Conservation (phyloP, 2,329 filamentous ascomycete species). For the Monilinia vaccinii-corymbosi region DNA sequence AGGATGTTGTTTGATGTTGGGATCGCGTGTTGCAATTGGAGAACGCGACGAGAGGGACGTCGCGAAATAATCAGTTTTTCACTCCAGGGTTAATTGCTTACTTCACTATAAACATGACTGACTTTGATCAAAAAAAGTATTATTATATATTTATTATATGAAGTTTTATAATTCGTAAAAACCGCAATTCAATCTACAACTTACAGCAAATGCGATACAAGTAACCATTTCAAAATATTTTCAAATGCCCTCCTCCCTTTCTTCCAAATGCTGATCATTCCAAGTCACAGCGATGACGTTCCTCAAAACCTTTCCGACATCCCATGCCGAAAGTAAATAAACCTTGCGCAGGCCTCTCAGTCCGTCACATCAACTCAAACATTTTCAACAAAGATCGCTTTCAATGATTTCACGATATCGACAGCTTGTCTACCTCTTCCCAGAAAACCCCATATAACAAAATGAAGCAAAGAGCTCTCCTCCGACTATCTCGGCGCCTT, state of each 20-base stretch:
- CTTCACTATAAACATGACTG: not conserved
- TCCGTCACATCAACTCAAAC: not conserved
- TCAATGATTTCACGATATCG: slow-evolving; percentile 22
- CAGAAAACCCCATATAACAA: not conserved
- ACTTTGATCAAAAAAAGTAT: not conserved
- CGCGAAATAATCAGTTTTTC: not conserved
- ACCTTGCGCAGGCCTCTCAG: not conserved
- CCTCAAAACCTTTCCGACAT: not conserved
- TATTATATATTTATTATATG: not conserved
- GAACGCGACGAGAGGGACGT: slow-evolving; percentile 7
- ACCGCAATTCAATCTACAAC: not conserved
- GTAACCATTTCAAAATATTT: too few relatives aligned
- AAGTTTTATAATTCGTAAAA: not conserved
- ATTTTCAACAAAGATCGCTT: not conserved
- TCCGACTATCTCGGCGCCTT: slow-evolving; percentile 19
- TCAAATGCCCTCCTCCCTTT: too few relatives aligned
- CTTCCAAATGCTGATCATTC: not conserved
- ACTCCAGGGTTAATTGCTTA: not conserved
- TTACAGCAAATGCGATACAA: not conserved
- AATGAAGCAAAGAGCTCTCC: slow-evolving; percentile 24
- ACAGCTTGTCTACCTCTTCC: not conserved
- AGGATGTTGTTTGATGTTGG: not conserved
- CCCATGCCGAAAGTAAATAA: slow-evolving; percentile 2
- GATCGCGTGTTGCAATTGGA: not conserved
- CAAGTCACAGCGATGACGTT: slow-evolving; percentile 7